Conservation (phyloP, 23 red algal genomes). For the Gracilaria gracilis region DNA sequence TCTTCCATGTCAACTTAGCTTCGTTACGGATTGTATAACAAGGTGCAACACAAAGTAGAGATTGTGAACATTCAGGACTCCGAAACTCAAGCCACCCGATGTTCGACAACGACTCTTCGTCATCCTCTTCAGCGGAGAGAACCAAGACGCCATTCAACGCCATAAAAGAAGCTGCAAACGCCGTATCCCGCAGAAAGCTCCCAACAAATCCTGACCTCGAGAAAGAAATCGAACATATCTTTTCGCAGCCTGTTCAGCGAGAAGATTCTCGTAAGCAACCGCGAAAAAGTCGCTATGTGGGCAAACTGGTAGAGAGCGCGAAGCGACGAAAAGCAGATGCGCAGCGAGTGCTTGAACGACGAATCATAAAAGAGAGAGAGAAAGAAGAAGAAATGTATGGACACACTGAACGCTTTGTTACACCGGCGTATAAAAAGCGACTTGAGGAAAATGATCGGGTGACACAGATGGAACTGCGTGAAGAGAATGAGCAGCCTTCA, state of each 20-base stretch:
- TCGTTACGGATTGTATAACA: too few species aligned
- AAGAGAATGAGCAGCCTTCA: slow-evolving; percentile 20
- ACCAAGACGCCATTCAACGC: slow-evolving; percentile 24
- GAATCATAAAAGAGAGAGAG: slow-evolving; percentile 20
- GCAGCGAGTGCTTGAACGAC: slow-evolving; percentile 22
- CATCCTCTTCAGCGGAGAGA: background rate
- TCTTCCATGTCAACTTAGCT: too few species aligned
- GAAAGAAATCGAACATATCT: slow-evolving; percentile 27
- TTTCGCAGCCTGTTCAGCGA: background rate
- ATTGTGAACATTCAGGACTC: too few species aligned
- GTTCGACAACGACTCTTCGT: slow-evolving; percentile 16
- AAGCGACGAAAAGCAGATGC: slow-evolving; percentile 16
- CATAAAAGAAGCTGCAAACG: background rate
- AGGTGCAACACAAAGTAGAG: too few species aligned
- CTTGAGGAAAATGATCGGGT: slow-evolving; percentile 45
- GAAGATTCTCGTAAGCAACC: background rate
- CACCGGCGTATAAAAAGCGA: slow-evolving; percentile 31
- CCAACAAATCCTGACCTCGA: slow-evolving; percentile 14
- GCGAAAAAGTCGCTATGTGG: slow-evolving; percentile 58
- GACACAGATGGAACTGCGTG: background rate
- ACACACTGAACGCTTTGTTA: slow-evolving; percentile 42
- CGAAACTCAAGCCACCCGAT: background rate
- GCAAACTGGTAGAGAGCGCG: slow-evolving; percentile 33
- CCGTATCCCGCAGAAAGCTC: background rate
- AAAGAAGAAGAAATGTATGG: background rate